Evolutionary conservation across 1,284 basidiomycete species (phyloP), one percentile per base, ranked within the genome.

Genomic region (Trichosporon sp.): DNA sequence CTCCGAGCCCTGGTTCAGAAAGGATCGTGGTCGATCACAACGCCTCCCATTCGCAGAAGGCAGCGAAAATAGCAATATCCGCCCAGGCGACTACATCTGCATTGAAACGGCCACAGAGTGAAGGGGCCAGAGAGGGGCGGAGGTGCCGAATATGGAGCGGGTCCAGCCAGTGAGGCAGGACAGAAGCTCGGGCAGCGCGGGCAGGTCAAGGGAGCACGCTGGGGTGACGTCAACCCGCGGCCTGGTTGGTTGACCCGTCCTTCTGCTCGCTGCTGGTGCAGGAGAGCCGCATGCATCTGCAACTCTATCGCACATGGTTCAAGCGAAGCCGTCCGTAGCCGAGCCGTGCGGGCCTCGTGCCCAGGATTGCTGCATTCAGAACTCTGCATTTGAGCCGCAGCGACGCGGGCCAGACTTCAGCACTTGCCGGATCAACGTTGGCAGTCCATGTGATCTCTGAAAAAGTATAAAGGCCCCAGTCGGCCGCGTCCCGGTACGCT

Each of bases 281-380:
- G 51, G 51, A 54, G 6, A 14, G 14, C 43, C n/a, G 43, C 43
- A 46, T 46, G 43, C 43, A n/a, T 7, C 16, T 51, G 51, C 10
- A 54, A 19, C 51, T 54, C 43, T 46, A 46, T 54, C 19, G 21
- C 51, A 54, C 43, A 54, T 54, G 51, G 51, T 54, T 54, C 51
- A 54, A 54, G 51, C 51, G 51, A 54, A 54, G 51, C 51, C 51
- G 51, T 54, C 51, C 51, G 51, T 54, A 54, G 51, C 51, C 51
- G 51, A 54, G 19, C 10, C 7, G n/a, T 7, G 16, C 19, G 51
- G 46, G 46, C 21, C 19, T 21, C 2, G 51, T 54, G 51, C 51
- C 35, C 19, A 10, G 14, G 16, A 26, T 3, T 26, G 51, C 43
- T 46, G 16, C 16, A 16, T 46, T 7, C 43, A n/a, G 43, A 26